Conservation (phyloP, 768 basidiomycete species). For the Boletus rubroflammeus region DNA sequence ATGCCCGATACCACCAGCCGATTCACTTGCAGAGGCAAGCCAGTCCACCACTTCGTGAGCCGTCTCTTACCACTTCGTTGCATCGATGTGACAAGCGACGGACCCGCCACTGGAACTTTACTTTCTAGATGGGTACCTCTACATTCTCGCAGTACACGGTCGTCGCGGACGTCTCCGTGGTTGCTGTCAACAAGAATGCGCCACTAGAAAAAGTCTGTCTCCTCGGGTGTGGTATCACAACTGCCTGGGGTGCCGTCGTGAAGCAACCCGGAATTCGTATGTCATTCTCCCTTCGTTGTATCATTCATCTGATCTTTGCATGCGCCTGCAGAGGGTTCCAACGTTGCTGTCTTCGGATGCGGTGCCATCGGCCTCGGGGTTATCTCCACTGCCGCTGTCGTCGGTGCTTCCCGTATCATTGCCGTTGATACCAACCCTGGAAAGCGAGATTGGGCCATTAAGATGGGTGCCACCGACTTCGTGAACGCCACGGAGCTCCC, state of each 20-base stretch:
- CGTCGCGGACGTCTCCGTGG: conserved; percentile 95
- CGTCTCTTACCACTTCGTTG: not conserved
- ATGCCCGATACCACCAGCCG: conserved; percentile 91
- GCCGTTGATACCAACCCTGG: conserved; percentile 85
- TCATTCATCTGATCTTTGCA: not conserved
- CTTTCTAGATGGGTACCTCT: conserved; percentile 88
- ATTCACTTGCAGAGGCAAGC: conserved; percentile 85
- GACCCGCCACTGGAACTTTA: not conserved
- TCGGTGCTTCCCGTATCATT: conserved; percentile 85
- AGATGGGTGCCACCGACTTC: conserved; percentile 96
- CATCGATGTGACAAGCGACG: not conserved
- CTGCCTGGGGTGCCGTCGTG: conserved; percentile 94
- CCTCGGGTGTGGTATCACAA: conserved; percentile 94
- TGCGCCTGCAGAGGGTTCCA: conserved; percentile 60
- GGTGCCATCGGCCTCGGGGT: conserved; percentile 96
- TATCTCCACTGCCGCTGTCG: conserved; percentile 71
- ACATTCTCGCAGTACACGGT: conserved; percentile 99
- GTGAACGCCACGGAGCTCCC: conserved; percentile 74
- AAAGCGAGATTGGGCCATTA: conserved; percentile 85
- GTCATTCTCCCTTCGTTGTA: conserved; percentile 24
- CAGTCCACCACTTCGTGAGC: conserved; percentile 87
- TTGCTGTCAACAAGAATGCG: conserved; percentile 80
- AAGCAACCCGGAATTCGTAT: conserved; percentile 85
- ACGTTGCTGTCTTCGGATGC: conserved; percentile 93
- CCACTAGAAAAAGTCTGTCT: conserved; percentile 96